A percentile compares a stretch with the other conserved stretches of the same genome.
These are phyloP conservation scores for Sphaerulina populicola DNA, from an alignment of 2,329 filamentous ascomycete species.

Conservation along the genomic window DNA sequence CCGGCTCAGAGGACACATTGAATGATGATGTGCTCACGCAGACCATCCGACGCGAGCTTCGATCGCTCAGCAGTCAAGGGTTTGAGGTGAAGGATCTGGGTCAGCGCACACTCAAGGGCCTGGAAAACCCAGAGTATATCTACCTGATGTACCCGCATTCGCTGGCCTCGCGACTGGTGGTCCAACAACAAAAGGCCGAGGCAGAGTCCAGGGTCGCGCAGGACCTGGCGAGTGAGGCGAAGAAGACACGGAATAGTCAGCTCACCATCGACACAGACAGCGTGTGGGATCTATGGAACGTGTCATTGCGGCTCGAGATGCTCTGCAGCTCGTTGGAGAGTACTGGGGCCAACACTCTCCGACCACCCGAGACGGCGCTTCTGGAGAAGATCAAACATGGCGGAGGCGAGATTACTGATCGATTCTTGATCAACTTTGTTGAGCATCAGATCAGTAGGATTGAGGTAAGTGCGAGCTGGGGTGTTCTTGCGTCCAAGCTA, in stretches of 20 bases:
- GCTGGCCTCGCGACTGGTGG: slow-evolving; percentile 68
- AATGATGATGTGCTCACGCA: slow-evolving; percentile 66
- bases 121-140: slow-evolving; percentile 93
- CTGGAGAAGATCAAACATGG: slow-evolving; percentile 64
- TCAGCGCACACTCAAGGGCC: slow-evolving; percentile 87
- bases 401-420: slow-evolving; percentile 80
- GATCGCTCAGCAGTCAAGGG: slow-evolving; percentile 78
- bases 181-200: slow-evolving; percentile 51
- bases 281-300: slow-evolving; percentile 82
- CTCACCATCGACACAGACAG: slow-evolving; percentile 75
- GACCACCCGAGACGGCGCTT: slow-evolving; percentile 73
- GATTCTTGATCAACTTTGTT: slow-evolving; percentile 78
- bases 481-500: not conserved
- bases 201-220: slow-evolving; percentile 30
- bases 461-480: slow-evolving; percentile 56
- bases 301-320: slow-evolving; percentile 85
- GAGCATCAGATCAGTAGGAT: slow-evolving; percentile 94
- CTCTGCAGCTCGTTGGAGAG: slow-evolving; percentile 82
- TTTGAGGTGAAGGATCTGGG: slow-evolving; percentile 97
- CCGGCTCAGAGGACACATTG: slow-evolving; percentile 63
- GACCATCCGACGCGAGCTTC: slow-evolving; percentile 76
- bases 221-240: slow-evolving; percentile 38
- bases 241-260: slow-evolving; percentile 51
- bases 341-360: slow-evolving; percentile 53
- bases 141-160: slow-evolving; percentile 92